Base-by-base conservation (phyloP, 2,329 filamentous ascomycete genomes). In the Paraphoma chrysanthemicola region DNA sequence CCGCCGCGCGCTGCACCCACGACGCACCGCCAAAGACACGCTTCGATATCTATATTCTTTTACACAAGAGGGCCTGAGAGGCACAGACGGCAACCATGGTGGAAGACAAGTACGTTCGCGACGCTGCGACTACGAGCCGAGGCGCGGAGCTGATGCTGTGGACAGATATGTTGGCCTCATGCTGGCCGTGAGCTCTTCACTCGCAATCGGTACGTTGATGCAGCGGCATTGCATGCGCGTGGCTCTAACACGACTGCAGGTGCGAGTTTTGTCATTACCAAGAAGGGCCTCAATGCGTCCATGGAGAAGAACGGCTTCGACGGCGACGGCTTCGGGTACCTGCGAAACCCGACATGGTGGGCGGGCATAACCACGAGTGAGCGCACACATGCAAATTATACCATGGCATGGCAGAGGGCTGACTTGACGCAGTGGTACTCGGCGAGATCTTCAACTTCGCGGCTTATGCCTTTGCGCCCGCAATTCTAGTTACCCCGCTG, bases 271-370 rank as follows among this genome's bases (percentile, higher is more conserved):
- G 94, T 99, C 67, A 97, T 99, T 72, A 99, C 96, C 46, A 99
- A 99, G 82, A 98, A 97, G 86, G 94, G 94, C 64, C 85, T 99
- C 67, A 92, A 93, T 77, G 91, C 97, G 78, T 92, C 93, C 62
- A 92, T 91, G 73, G 90, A 96, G 79, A 86, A 88, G 69, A 93
- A 97, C 80, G 96, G 95, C 46, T 99, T 98, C 74, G 93, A 97
- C 76, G 95, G 96, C 68, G 95, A 98, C 70, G 95, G 95, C 55
- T 99, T 91, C 77, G 89, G 92, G 74, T 99, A 99, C 78, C 79
- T 99, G 55, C 91, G 89, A 76, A 98, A 91, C 76, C 93, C 94
- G n/a, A 84, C 94, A 69, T 99, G 95, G 95, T 99, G 95, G 95
- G 91, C 87, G 56, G 95, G 95, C 64, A 97, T 98, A 67, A 81